Evolutionary conservation across 108 stramenopile species (phyloP).

Genomic region (Stephanodiscus triporus): DNA sequence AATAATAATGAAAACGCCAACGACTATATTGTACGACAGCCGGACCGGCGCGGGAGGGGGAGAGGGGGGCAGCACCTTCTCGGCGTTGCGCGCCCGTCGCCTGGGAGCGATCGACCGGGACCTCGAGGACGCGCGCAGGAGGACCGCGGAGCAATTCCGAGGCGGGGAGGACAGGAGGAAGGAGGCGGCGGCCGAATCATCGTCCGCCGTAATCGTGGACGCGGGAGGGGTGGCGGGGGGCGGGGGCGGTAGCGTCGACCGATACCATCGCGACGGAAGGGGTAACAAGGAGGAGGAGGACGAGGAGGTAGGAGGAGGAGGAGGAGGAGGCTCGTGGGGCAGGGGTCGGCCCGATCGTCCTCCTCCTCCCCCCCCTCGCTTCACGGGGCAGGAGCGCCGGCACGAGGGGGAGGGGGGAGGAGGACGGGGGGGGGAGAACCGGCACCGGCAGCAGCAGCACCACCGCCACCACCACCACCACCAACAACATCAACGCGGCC

Average conservation of each 20-base stretch:
- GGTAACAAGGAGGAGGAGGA: too few species aligned
- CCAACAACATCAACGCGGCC: too few species aligned
- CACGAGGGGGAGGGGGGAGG: background rate
- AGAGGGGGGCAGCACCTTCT: slow-evolving; percentile 26
- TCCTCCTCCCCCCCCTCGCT: too few species aligned
- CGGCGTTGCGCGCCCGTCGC: slow-evolving; percentile 38
- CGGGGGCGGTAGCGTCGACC: background rate
- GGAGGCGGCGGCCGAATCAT: background rate
- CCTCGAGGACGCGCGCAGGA: slow-evolving; percentile 32
- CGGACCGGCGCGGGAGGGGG: too few species aligned
- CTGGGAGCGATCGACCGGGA: slow-evolving; percentile 35
- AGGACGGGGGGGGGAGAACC: background rate
- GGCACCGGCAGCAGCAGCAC: slow-evolving; percentile 13
- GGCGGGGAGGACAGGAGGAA: background rate
- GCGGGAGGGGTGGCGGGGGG: background rate
- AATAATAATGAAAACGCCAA: background rate
- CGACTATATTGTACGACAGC: too few species aligned
- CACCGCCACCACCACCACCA: too few species aligned
- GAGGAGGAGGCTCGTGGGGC: too few species aligned
- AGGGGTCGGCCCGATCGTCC: too few species aligned
- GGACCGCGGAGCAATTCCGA: slow-evolving; percentile 19
- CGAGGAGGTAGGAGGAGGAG: background rate
- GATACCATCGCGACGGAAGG: background rate
- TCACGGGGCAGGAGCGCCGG: background rate
- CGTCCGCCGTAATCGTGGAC: too few species aligned